Conservation (phyloP, 176 grass and related monocot species). For the Cenchrus purpureus region DNA sequence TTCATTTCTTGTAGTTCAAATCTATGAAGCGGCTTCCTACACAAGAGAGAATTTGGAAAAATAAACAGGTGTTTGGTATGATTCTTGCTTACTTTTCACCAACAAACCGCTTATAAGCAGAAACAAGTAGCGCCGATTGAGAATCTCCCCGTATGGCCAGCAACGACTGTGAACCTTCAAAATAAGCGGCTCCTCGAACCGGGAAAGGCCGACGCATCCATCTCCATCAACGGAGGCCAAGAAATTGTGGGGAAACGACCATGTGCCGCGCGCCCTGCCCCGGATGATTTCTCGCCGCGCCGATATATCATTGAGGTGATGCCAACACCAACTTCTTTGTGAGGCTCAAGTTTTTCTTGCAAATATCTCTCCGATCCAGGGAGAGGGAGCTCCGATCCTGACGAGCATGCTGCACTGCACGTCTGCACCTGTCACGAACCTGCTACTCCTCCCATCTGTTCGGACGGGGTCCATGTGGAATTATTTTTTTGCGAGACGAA, state of each 20-base stretch:
- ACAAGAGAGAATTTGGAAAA: too few relatives aligned
- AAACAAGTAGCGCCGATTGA: too few relatives aligned
- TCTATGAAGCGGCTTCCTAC: too few relatives aligned
- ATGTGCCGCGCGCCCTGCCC: background rate
- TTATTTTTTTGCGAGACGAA: background rate
- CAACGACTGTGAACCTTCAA: background rate
- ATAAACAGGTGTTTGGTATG: too few relatives aligned
- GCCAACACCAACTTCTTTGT: background rate
- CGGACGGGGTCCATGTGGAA: background rate
- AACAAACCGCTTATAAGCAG: too few relatives aligned
- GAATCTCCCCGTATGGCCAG: too few relatives aligned
- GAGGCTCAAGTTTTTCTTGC: background rate
- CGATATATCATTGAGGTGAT: background rate
- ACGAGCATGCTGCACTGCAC: background rate
- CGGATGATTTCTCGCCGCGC: background rate
- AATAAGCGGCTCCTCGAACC: background rate
- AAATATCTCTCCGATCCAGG: background rate
- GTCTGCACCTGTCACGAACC: background rate
- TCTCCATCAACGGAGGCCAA: background rate
- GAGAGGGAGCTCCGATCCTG: background rate
- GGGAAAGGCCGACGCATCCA: conserved; percentile 15
- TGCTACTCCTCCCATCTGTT: background rate
- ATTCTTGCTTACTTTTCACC: too few relatives aligned
- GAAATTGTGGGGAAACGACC: conserved; percentile 28
- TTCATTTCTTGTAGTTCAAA: too few relatives aligned